phyloP scores from a whole-genome alignment of 306 rosid species.

The Quercus berberidifolia region DNA sequence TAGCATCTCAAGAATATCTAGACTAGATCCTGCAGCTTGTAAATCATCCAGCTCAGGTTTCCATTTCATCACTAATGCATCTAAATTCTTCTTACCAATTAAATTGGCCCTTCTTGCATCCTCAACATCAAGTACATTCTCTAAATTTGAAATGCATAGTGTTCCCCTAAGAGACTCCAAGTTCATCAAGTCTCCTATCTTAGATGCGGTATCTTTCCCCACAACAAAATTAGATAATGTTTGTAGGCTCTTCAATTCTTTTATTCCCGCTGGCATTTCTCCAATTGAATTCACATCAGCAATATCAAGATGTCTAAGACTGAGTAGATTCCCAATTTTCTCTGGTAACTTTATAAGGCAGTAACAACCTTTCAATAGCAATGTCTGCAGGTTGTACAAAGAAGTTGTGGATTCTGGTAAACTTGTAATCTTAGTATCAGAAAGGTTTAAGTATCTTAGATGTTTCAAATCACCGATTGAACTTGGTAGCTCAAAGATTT shows the following conservation, averaged over 20 bases:
- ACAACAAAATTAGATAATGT: too few relatives aligned
- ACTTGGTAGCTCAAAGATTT: background rate
- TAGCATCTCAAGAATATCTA: background rate
- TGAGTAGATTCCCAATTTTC: background rate
- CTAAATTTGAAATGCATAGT: background rate
- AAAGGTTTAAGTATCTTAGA: background rate
- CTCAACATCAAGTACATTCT: background rate
- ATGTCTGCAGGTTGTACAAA: background rate
- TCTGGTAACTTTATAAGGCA: accelerated
- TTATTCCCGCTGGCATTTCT: background rate
- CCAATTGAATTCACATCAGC: too few relatives aligned
- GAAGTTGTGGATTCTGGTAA: background rate
- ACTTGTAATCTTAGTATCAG: accelerated
- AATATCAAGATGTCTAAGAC: too few relatives aligned
- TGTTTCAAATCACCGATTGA: background rate
- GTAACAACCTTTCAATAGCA: accelerated
- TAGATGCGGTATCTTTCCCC: too few relatives aligned
- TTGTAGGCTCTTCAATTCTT: background rate
- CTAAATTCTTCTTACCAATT: background rate
- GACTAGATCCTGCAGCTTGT: accelerated
- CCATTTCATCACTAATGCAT: background rate
- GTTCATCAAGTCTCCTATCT: background rate
- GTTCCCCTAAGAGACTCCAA: background rate
- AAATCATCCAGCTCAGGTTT: background rate
- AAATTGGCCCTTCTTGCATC: background rate